phyloP scores from a whole-genome alignment of 2,329 filamentous ascomycete genomes.

The Fusarium nurragi region DNA sequence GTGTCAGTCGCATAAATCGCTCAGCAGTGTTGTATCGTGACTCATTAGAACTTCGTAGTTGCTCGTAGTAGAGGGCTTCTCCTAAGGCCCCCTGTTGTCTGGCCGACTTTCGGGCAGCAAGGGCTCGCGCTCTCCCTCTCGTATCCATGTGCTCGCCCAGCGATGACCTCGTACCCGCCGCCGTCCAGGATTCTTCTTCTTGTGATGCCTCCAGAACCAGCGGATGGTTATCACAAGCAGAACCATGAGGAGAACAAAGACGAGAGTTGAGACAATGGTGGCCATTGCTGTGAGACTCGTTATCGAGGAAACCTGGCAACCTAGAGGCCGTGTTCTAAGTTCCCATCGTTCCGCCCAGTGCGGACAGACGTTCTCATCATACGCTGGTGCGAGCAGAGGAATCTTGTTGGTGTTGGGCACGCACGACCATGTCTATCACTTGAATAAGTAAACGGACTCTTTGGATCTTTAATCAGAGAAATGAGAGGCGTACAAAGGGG shows the following conservation, averaged over 20 bases:
- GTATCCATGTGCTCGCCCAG: slow-evolving; percentile 22
- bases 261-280: slow-evolving; percentile 45
- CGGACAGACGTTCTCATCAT: slow-evolving; percentile 61
- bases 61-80: not conserved
- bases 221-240: slow-evolving; percentile 35
- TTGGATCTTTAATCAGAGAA: not conserved
- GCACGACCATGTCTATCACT: slow-evolving; percentile 60
- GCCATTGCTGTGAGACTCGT: slow-evolving; percentile 46
- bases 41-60: slow-evolving; percentile 16
- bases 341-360: slow-evolving; percentile 57
- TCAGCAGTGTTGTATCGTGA: not conserved
- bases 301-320: slow-evolving; percentile 50
- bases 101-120: slow-evolving; percentile 41
- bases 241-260: slow-evolving; percentile 39
- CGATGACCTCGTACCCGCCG: slow-evolving; percentile 16
- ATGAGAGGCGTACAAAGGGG: slow-evolving; percentile 55
- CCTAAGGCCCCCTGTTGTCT: slow-evolving; percentile 6
- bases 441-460: slow-evolving; percentile 8
- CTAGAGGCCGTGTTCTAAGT: slow-evolving; percentile 49
- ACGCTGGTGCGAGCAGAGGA: slow-evolving; percentile 61
- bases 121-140: slow-evolving; percentile 46
- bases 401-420: slow-evolving; percentile 60
- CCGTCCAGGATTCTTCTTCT: slow-evolving; percentile 36
- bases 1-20: slow-evolving; percentile 24
- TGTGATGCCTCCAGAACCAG: slow-evolving; percentile 37